A percentile compares a stretch with the other conserved stretches of the same genome.
Conservation (phyloP, 1,139 yeast species). For the Scheffersomyces stambukii region DNA sequence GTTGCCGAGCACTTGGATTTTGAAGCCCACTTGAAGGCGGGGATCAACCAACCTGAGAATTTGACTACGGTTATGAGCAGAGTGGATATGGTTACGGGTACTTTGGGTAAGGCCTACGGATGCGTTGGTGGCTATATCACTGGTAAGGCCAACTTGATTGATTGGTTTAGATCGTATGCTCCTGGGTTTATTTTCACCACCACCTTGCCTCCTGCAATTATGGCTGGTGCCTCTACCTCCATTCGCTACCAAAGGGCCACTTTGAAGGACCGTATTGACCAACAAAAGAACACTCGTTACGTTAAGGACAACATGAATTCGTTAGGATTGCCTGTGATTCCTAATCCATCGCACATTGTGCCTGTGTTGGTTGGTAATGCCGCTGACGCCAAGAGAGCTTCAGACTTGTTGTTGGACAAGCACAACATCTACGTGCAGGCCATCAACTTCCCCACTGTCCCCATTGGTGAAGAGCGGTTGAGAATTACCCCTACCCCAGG, state of each 20-base stretch:
- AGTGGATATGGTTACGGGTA: conserved; percentile 94
- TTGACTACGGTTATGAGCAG: conserved; percentile 72
- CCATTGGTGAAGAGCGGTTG: conserved; percentile 92
- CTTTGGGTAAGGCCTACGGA: conserved; percentile 95
- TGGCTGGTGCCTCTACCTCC: conserved; percentile 93
- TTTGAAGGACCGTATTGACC: conserved; percentile 72
- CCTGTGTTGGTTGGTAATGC: conserved; percentile 96
- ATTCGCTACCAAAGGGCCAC: conserved; percentile 81
- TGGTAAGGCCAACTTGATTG: conserved; percentile 77
- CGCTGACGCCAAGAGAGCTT: conserved; percentile 83
- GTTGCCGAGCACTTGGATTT: conserved; percentile 96
- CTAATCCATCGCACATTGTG: conserved; percentile 96
- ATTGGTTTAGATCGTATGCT: conserved; percentile 94
- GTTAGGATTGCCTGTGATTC: conserved; percentile 89
- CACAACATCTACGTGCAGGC: conserved; percentile 95
- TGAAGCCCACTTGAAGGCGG: conserved; percentile 68
- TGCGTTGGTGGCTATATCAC: conserved; percentile 98
- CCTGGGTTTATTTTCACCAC: conserved; percentile 98
- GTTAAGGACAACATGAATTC: conserved; percentile 68
- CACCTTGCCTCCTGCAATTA: conserved; percentile 91
- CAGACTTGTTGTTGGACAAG: conserved; percentile 79
- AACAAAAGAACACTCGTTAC: conserved; percentile 81
- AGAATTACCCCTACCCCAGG: conserved; percentile 99
- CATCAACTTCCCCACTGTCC: conserved; percentile 96
- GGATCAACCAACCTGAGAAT: conserved; percentile 47